phyloP scores from a whole-genome alignment of 176 grass and related monocot genomes.

The Poa pratensis region DNA sequence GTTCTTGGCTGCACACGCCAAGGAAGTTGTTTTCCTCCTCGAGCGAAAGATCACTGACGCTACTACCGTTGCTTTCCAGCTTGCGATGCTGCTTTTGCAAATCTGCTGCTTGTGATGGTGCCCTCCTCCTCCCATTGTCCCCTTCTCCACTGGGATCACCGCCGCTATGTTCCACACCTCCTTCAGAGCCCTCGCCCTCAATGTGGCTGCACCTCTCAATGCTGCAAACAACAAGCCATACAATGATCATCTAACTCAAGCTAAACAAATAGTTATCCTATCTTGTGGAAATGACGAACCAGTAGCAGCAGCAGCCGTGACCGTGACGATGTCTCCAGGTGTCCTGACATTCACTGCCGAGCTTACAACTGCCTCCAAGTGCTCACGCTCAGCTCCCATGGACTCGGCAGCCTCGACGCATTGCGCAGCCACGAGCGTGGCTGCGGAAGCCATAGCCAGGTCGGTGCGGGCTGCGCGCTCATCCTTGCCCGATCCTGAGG shows the following conservation, averaged over 20 bases:
- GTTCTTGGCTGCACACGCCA: constrained; percentile 83
- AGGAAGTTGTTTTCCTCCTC: constrained; percentile 94
- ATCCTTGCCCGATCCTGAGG: constrained; percentile 72
- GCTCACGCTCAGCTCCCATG: constrained; percentile 94
- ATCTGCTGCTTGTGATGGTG: constrained; percentile 65
- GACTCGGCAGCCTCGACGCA: constrained; percentile 79
- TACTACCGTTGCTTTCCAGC: constrained; percentile 76
- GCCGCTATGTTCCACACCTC: constrained; percentile 99
- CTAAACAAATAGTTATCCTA: not conserved
- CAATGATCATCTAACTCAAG: not conserved
- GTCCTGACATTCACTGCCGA: constrained; percentile 92
- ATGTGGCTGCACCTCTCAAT: constrained; percentile 85
- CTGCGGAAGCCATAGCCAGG: constrained; percentile 84
- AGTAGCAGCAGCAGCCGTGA: constrained; percentile 89
- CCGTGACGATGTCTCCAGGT: constrained; percentile 76
- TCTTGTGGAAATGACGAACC: constrained; percentile 43
- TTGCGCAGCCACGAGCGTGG: constrained; percentile 84
- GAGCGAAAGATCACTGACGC: constrained; percentile 61
- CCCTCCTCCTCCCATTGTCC: constrained; percentile 47
- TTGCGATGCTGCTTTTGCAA: constrained; percentile 63
- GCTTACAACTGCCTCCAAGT: constrained; percentile 71
- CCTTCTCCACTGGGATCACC: constrained; percentile 95
- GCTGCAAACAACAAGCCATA: constrained; percentile 45
- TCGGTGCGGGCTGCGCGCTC: constrained; percentile 70
- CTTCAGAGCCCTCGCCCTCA: constrained; percentile 90